Conservation (phyloP, 139 green algal genomes). For the Chlamydomonas sphaeroides region DNA sequence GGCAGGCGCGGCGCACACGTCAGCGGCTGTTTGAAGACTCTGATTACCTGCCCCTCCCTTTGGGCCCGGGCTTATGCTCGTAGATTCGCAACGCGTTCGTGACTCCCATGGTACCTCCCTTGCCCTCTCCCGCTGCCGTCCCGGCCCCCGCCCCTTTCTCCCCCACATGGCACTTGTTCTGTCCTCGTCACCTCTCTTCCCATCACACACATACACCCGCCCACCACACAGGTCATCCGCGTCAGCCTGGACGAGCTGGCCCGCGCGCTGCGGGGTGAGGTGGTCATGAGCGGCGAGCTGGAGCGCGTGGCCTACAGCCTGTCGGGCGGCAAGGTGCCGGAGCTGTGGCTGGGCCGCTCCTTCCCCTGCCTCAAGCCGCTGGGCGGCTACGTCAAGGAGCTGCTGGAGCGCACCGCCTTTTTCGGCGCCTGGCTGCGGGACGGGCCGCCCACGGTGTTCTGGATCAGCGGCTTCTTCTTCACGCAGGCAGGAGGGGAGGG, state of each 20-base stretch:
- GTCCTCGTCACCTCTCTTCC: no score
- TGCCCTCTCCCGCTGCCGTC: no score
- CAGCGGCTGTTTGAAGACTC: no score
- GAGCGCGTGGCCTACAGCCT: slow-evolving; percentile 57
- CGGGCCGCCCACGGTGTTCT: slow-evolving; percentile 71
- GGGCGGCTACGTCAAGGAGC: slow-evolving; percentile 76
- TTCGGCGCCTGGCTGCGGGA: slow-evolving; percentile 73
- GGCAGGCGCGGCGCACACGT: no score
- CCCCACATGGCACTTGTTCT: no score
- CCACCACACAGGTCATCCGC: slow-evolving; percentile 56
- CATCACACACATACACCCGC: no score
- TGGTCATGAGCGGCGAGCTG: slow-evolving; percentile 80
- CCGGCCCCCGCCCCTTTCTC: no score
- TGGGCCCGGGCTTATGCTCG: no score
- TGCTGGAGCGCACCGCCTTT: slow-evolving; percentile 67
- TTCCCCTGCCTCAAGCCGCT: slow-evolving; percentile 83
- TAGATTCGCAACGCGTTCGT: no score
- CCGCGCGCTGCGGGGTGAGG: slow-evolving; percentile 49
- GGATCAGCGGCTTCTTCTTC: slow-evolving; percentile 89
- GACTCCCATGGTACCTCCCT: no score
- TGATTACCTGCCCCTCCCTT: no score
- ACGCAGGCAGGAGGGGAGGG: slow-evolving; percentile 62
- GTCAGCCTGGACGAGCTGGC: slow-evolving; percentile 66
- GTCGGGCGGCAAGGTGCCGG: slow-evolving; percentile 75
- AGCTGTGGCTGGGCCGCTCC: slow-evolving; percentile 73